Evolutionary conservation across 176 grass and related monocot species (phyloP).

Genomic region (Themeda triandra): DNA sequence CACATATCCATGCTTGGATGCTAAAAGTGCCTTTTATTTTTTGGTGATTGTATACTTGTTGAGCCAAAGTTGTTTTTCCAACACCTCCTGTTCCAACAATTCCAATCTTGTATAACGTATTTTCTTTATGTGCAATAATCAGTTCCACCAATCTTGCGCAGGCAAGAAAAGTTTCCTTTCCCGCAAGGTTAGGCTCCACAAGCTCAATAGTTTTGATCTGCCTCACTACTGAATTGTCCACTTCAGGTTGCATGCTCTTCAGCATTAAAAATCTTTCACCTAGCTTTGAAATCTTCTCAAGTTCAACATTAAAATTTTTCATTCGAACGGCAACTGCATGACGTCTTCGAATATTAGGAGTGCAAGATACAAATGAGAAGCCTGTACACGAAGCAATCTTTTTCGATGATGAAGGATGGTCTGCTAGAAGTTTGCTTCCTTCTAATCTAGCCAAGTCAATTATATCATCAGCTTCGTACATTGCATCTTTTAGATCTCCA

Average conservation of each 20-base stretch:
- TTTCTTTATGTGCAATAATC: not conserved
- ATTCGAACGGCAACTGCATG: too few species aligned
- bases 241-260: not conserved
- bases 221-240: not conserved
- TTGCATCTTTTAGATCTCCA: too few species aligned
- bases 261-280: too few species aligned
- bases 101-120: not conserved
- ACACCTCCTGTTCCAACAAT: conserved; percentile 5
- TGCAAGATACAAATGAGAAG: too few species aligned
- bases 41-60: conserved; percentile 26
- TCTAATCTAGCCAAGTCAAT: too few species aligned
- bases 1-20: conserved; percentile 18
- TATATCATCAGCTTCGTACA: too few species aligned
- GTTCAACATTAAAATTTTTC: too few species aligned
- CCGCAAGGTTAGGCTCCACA: conserved; percentile 21
- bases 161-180: conserved; percentile 11
- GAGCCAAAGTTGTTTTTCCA: conserved; percentile 41
- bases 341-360: too few species aligned
- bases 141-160: not conserved
- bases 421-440: too few species aligned
- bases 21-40: conserved; percentile 11
- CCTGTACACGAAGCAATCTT: too few species aligned
- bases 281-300: too few species aligned
- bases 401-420: too few species aligned
- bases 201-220: not conserved